These are phyloP conservation scores for Triticum aestivum DNA, from an alignment of 176 grass and related monocot species.

Conservation along the genomic window DNA sequence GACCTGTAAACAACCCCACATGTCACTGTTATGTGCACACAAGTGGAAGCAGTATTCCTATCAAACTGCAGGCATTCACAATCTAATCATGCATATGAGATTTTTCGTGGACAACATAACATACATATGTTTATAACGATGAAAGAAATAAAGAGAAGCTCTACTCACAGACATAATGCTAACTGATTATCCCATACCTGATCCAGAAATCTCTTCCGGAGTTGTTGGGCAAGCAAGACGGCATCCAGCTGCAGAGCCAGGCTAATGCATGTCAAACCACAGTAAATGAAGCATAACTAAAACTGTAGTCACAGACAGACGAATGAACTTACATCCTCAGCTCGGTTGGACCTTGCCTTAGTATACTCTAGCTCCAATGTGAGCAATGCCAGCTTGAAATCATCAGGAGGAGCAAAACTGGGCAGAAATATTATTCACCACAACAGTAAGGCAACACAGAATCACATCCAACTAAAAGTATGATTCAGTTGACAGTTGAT, in stretches of 20 bases:
- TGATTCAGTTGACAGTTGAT: neutral
- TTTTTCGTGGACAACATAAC: neutral
- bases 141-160: slow-evolving; percentile 3
- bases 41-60: neutral
- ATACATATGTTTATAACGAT: neutral
- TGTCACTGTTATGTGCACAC: slow-evolving; percentile 2
- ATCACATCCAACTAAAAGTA: neutral
- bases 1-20: slow-evolving; percentile 48
- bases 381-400: slow-evolving; percentile 80
- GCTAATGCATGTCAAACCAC: slow-evolving; percentile 31
- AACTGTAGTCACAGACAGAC: slow-evolving; percentile 3
- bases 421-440: slow-evolving; percentile 21
- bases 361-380: slow-evolving; percentile 79
- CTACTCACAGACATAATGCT: neutral
- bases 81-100: neutral
- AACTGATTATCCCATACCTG: slow-evolving; percentile 52
- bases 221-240: slow-evolving; percentile 81
- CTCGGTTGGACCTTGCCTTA: slow-evolving; percentile 61
- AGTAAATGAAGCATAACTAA: neutral
- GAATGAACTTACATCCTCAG: slow-evolving; percentile 55
- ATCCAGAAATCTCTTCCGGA: slow-evolving; percentile 75
- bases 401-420: slow-evolving; percentile 82
- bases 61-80: neutral
- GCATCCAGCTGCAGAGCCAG: slow-evolving; percentile 80
- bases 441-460: neutral